phyloP scores from a whole-genome alignment of 139 green algal species.

The Coccomyxa sp. region DNA sequence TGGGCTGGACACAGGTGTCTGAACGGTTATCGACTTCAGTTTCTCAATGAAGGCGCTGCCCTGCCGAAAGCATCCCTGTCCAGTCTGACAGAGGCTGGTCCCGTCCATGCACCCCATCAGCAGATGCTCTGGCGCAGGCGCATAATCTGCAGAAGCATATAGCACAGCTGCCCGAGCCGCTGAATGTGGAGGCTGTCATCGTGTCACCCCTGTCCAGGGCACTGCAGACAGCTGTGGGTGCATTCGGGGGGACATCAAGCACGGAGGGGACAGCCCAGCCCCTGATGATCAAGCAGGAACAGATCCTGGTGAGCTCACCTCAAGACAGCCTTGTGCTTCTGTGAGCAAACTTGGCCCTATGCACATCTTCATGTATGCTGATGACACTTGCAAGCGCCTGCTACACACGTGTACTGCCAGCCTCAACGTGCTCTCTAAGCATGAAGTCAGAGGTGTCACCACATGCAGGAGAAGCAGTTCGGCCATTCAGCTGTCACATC shows the following conservation, averaged over 20 bases:
- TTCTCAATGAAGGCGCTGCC: no score
- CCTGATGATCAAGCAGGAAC: constrained; percentile 37
- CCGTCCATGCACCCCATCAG: no score
- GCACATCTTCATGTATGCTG: no score
- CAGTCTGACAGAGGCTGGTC: no score
- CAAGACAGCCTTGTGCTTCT: not conserved
- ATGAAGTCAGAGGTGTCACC: no score
- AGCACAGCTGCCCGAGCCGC: not conserved
- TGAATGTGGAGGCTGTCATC: constrained; percentile 43
- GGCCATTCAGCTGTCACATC: constrained; percentile 26
- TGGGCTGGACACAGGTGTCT: constrained; percentile 37
- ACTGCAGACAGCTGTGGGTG: constrained; percentile 45
- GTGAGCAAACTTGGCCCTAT: not conserved
- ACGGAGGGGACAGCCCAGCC: constrained; percentile 7
- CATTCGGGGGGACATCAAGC: constrained; percentile 25
- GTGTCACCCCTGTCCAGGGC: constrained; percentile 42
- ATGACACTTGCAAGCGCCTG: no score
- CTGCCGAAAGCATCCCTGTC: no score
- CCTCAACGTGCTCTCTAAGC: no score
- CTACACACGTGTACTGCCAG: no score
- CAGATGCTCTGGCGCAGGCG: constrained; percentile 29
- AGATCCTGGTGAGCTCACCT: no score
- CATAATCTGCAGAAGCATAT: constrained; percentile 28
- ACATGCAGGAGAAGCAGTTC: constrained; percentile 14
- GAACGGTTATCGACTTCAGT: no score